These are phyloP conservation scores for Ettlia oleoabundans DNA, from an alignment of 139 green algal genomes.

Conservation along the genomic window DNA sequence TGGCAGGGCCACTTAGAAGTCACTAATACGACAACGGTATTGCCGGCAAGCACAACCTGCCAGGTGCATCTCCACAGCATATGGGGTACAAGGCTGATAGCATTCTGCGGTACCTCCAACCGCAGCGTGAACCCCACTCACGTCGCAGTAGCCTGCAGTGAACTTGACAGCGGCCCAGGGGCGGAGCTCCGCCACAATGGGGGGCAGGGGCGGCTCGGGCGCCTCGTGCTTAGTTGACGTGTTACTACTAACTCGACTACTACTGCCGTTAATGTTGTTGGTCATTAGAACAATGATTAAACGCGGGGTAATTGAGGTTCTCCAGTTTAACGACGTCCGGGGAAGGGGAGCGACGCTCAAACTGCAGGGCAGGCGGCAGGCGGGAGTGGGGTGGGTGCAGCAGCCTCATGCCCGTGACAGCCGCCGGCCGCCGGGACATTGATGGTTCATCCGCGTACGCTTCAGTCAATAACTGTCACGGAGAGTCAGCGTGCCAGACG, in stretches of 20 bases:
- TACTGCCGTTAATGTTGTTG: slow-evolving; percentile 21
- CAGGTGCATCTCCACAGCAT: no score
- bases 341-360: slow-evolving; percentile 22
- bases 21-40: no score
- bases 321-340: slow-evolving; percentile 19
- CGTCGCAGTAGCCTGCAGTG: slow-evolving; percentile 22
- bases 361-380: background rate
- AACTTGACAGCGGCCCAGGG: slow-evolving; percentile 41
- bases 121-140: slow-evolving; percentile 25
- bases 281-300: background rate
- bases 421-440: background rate
- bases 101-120: no score
- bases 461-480: no score
- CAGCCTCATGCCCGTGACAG: background rate
- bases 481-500: no score
- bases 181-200: slow-evolving; percentile 42
- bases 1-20: no score
- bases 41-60: background rate
- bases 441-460: background rate
- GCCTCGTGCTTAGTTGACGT: background rate
- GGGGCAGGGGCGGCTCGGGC: slow-evolving; percentile 46
- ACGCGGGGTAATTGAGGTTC: background rate
- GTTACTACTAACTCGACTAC: slow-evolving; percentile 16
- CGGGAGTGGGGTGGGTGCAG: background rate
- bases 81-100: no score